Conservation (phyloP, 164 flowering plant genomes). For the Sedum album region DNA sequence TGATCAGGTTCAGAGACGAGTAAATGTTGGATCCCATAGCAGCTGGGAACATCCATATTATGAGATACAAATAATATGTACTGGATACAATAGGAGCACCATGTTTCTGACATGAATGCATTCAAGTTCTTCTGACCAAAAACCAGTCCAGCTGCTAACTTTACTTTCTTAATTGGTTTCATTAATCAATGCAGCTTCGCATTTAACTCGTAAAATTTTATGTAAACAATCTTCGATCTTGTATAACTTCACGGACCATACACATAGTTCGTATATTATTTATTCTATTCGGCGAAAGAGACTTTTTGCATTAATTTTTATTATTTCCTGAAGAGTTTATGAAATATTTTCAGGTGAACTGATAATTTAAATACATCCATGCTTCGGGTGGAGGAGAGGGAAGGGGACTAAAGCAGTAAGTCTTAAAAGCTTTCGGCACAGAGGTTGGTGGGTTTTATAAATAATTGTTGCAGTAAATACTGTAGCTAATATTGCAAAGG, state of each 20-base stretch:
- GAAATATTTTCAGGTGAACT: constrained; percentile 3
- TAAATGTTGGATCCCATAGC: constrained; percentile 7
- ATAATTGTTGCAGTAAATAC: neutral
- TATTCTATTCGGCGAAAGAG: too few species aligned
- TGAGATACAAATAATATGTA: neutral
- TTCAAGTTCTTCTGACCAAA: constrained; percentile 4
- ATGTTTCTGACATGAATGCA: constrained; percentile 2
- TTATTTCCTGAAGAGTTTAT: too few species aligned
- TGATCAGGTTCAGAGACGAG: neutral
- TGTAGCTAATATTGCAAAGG: neutral
- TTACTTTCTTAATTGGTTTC: neutral
- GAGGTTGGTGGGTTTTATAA: neutral
- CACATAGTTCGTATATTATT: too few species aligned
- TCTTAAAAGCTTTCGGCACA: constrained; percentile 1
- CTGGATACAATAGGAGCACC: neutral
- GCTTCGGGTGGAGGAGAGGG: neutral
- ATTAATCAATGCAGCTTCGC: neutral
- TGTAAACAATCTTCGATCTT: neutral
- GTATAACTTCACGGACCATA: neutral
- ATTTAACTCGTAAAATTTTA: neutral
- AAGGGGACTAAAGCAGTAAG: neutral
- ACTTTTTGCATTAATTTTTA: too few species aligned
- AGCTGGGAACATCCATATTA: neutral
- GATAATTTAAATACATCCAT: neutral
- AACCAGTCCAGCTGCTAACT: neutral